Conservation (phyloP, 495 filamentous ascomycete genomes). For the Clavariopsis aquatica region DNA sequence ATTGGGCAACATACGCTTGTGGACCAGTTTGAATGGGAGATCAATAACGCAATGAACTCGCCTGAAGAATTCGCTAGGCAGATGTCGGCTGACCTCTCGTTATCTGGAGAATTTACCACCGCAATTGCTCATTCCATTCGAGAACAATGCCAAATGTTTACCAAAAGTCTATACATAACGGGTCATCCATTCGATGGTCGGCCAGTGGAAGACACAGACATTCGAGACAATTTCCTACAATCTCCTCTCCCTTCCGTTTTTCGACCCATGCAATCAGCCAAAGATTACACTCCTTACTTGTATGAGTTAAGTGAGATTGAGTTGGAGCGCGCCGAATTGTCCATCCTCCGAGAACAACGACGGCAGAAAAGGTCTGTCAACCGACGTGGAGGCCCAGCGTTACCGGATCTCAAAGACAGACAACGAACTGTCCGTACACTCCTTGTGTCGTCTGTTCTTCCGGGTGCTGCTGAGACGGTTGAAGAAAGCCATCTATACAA, state of each 20-base stretch:
- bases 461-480: constrained; percentile 74
- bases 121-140: constrained; percentile 96
- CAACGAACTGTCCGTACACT: constrained; percentile 87
- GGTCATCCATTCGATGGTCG: constrained; percentile 94
- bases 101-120: constrained; percentile 94
- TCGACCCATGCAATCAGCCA: constrained; percentile 83
- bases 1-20: constrained; percentile 93
- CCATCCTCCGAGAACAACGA: constrained; percentile 87
- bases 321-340: constrained; percentile 85
- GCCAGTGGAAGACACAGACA: constrained; percentile 86
- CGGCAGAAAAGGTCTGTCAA: constrained; percentile 94
- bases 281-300: constrained; percentile 88
- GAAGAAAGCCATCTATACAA: constrained; percentile 89
- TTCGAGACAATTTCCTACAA: constrained; percentile 79
- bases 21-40: constrained; percentile 99
- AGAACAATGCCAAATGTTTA: constrained; percentile 92
- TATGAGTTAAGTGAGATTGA: constrained; percentile 90
- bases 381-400: constrained; percentile 85
- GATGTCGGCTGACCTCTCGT: constrained; percentile 86
- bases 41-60: constrained; percentile 89
- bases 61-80: constrained; percentile 89
- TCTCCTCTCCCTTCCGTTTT: constrained; percentile 82
- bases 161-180: constrained; percentile 86
- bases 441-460: constrained; percentile 86
- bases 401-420: constrained; percentile 94